phyloP scores from a whole-genome alignment of 495 filamentous ascomycete species.

The Chaetomium cochliodes region DNA sequence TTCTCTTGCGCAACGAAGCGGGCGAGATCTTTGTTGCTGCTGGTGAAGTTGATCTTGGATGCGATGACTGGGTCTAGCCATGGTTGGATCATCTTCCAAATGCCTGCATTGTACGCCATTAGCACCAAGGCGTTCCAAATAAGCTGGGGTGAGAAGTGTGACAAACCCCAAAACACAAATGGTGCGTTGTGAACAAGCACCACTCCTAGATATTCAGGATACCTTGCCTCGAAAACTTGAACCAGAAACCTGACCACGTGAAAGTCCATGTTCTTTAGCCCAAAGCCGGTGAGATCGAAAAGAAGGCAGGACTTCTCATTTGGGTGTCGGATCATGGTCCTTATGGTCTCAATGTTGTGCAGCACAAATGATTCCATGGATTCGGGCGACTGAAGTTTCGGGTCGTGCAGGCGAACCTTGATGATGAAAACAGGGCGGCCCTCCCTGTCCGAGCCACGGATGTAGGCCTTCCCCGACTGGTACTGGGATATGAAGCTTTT shows the following conservation, averaged over 20 bases:
- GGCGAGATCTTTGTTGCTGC: constrained; percentile 4
- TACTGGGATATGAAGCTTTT: constrained; percentile 20
- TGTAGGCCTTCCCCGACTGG: constrained; percentile 16
- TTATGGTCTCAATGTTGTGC: constrained; percentile 23
- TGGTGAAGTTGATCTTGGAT: constrained; percentile 22
- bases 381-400: constrained; percentile 19
- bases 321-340: constrained; percentile 17
- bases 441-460: constrained; percentile 14
- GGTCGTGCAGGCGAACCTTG: constrained; percentile 21
- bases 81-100: constrained; percentile 20
- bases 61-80: constrained; percentile 23
- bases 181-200: constrained; percentile 22
- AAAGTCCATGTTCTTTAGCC: constrained; percentile 23
- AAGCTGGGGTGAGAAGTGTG: neutral
- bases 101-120: neutral
- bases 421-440: constrained; percentile 19
- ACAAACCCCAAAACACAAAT: constrained; percentile 20
- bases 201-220: constrained; percentile 20
- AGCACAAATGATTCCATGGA: constrained; percentile 19
- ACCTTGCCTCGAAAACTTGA: constrained; percentile 21
- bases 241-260: constrained; percentile 23
- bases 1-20: constrained; percentile 16
- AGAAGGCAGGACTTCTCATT: constrained; percentile 20
- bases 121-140: neutral
- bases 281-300: constrained; percentile 21